phyloP scores from a whole-genome alignment of 1,284 basidiomycete species.

The Cutaneotrichosporon dermatis region DNA sequence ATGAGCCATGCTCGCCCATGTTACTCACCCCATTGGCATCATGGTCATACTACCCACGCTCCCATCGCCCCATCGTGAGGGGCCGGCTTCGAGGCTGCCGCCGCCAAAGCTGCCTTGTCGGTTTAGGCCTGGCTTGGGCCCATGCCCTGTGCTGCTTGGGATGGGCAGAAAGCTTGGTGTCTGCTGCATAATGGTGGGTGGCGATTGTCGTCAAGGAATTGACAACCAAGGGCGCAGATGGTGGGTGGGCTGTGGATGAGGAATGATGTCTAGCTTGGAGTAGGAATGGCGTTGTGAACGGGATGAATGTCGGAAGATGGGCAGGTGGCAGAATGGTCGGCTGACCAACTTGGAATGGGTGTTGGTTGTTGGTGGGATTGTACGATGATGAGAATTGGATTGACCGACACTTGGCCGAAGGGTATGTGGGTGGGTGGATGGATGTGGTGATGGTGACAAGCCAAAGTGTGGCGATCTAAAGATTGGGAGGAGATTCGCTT shows the following conservation, averaged over 20 bases:
- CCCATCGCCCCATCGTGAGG: slow-evolving; percentile 4
- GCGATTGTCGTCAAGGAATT: background rate
- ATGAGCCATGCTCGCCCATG: too few relatives aligned
- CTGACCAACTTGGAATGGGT: background rate
- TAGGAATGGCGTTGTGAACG: too few relatives aligned
- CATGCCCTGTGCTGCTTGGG: slow-evolving; percentile 4
- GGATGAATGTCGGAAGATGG: background rate
- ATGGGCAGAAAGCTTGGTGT: slow-evolving; percentile 17
- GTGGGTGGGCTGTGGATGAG: background rate
- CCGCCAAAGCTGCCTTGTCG: background rate
- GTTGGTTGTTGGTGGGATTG: too few relatives aligned
- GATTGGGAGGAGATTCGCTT: too few relatives aligned
- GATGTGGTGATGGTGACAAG: too few relatives aligned
- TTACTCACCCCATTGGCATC: background rate
- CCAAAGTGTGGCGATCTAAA: too few relatives aligned
- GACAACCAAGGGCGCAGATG: too few relatives aligned
- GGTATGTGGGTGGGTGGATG: too few relatives aligned
- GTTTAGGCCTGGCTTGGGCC: background rate
- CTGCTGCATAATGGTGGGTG: slow-evolving; percentile 10
- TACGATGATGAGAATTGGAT: too few relatives aligned
- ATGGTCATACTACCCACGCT: background rate
- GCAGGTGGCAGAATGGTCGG: background rate
- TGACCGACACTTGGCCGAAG: too few relatives aligned
- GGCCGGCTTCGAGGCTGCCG: background rate
- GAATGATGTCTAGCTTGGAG: background rate